phyloP scores from a whole-genome alignment of 192 early-diverging fungal species.

The Coemansia sp. region DNA sequence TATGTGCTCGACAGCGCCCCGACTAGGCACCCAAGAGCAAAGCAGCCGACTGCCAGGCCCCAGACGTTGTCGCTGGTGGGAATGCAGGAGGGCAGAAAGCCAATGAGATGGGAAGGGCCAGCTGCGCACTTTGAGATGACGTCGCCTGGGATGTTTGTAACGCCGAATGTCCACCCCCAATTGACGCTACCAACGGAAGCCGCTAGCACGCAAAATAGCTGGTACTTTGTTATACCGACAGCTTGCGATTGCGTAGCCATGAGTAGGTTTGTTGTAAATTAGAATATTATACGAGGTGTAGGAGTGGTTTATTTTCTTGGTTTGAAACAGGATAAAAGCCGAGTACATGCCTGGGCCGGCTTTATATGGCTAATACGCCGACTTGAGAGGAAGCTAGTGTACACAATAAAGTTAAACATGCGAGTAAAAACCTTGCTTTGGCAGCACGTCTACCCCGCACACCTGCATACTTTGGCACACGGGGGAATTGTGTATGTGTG shows the following conservation, averaged over 20 bases:
- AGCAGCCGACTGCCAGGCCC: slow-evolving; percentile 56
- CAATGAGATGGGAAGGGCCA: slow-evolving; percentile 17
- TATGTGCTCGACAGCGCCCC: slow-evolving; percentile 60
- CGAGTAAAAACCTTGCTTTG: neutral
- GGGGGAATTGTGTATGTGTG: neutral
- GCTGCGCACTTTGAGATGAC: slow-evolving; percentile 47
- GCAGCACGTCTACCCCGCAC: slow-evolving; percentile 1
- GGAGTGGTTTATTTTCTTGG: neutral
- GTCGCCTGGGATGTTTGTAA: slow-evolving; percentile 57
- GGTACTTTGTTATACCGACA: slow-evolving; percentile 46
- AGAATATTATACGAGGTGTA: neutral
- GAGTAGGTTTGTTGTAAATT: neutral
- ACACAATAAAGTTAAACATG: neutral
- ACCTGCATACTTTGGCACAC: neutral
- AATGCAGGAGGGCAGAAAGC: slow-evolving; percentile 33
- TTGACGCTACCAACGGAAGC: slow-evolving; percentile 41
- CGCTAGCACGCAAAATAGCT: slow-evolving; percentile 44
- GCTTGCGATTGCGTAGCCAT: slow-evolving; percentile 13
- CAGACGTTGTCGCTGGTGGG: slow-evolving; percentile 38
- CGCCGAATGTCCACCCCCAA: slow-evolving; percentile 52
- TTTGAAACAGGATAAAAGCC: no score
- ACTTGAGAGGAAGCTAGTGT: neutral
- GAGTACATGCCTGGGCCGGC: neutral
- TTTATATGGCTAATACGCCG: neutral
- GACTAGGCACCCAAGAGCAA: slow-evolving; percentile 60